A percentile compares a stretch with the other conserved stretches of the same genome.
These are phyloP conservation scores for Spathaspora arborariae DNA, from an alignment of 805 yeast species.

Conservation along the genomic window DNA sequence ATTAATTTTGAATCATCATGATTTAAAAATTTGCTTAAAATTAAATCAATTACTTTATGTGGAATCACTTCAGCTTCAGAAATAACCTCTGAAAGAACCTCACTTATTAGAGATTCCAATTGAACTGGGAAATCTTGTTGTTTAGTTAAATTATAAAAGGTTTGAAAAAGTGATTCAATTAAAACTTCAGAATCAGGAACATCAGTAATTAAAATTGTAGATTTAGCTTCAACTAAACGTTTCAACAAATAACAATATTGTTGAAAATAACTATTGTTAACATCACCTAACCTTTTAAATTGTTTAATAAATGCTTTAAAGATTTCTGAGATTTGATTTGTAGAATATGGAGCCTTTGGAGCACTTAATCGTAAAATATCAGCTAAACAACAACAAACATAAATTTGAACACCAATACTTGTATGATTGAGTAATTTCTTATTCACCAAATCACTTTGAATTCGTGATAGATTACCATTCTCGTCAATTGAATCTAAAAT, in stretches of 20 bases:
- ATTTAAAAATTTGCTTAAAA: slow-evolving; percentile 58
- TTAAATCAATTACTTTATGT: slow-evolving; percentile 52
- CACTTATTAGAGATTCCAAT: slow-evolving; percentile 60
- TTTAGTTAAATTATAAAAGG: slow-evolving; percentile 53
- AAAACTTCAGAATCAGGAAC: slow-evolving; percentile 58
- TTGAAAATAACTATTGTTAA: slow-evolving; percentile 55
- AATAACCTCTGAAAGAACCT: slow-evolving; percentile 70
- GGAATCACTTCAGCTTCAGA: slow-evolving; percentile 69
- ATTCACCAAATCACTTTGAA: slow-evolving; percentile 52
- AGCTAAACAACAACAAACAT: slow-evolving; percentile 66
- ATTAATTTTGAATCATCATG: slow-evolving; percentile 4
- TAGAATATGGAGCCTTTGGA: slow-evolving; percentile 86
- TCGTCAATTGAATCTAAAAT: slow-evolving; percentile 50
- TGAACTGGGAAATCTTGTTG: slow-evolving; percentile 41
- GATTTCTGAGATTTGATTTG: slow-evolving; percentile 55
- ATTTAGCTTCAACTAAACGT: slow-evolving; percentile 68
- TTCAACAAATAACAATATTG: slow-evolving; percentile 66
- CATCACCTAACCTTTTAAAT: slow-evolving; percentile 51
- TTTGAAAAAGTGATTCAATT: slow-evolving; percentile 52
- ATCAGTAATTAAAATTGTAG: slow-evolving; percentile 71
- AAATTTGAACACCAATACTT: slow-evolving; percentile 67
- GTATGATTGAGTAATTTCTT: slow-evolving; percentile 57
- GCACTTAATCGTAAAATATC: slow-evolving; percentile 78
- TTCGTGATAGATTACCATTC: slow-evolving; percentile 26
- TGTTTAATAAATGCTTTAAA: slow-evolving; percentile 66